Percentiles rank a stretch among this genome's conserved stretches.
Conservation (phyloP, 441 rosid genomes). For the Lagerstroemia fauriei region DNA sequence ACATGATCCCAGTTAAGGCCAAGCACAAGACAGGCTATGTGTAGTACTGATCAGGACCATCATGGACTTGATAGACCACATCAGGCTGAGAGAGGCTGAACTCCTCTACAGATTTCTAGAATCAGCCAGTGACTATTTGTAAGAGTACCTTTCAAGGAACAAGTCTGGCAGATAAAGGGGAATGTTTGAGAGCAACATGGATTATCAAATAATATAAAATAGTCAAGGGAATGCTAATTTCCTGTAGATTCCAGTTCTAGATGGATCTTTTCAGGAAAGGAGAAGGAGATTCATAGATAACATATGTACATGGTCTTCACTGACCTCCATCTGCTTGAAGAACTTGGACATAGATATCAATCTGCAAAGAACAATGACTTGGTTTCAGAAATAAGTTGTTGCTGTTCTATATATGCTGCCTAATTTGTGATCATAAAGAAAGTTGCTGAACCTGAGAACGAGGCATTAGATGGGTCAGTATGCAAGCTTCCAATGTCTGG, state of each 20-base stretch:
- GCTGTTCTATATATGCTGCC: neutral
- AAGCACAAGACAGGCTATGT: neutral
- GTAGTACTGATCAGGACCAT: neutral
- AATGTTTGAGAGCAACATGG: neutral
- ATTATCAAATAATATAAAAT: neutral
- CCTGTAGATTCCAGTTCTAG: neutral
- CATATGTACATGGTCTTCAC: neutral
- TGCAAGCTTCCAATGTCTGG: conserved; percentile 89
- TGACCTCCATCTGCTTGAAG: conserved; percentile 98
- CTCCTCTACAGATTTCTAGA: neutral
- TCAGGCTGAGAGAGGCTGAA: neutral
- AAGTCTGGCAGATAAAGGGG: neutral
- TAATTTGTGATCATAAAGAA: neutral
- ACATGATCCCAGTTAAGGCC: neutral
- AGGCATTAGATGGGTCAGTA: conserved; percentile 78
- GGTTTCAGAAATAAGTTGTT: neutral
- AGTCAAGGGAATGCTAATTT: neutral
- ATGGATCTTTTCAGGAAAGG: neutral
- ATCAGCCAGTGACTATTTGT: neutral
- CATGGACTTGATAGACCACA: neutral
- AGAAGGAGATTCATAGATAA: neutral
- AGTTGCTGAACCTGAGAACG: conserved; percentile 75
- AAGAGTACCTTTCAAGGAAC: neutral
- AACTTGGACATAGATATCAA: conserved; percentile 90
- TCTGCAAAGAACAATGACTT: conserved; percentile 48